Base-by-base conservation (phyloP, 1,139 yeast genomes). In the Eremothecium sinecaudum region DNA sequence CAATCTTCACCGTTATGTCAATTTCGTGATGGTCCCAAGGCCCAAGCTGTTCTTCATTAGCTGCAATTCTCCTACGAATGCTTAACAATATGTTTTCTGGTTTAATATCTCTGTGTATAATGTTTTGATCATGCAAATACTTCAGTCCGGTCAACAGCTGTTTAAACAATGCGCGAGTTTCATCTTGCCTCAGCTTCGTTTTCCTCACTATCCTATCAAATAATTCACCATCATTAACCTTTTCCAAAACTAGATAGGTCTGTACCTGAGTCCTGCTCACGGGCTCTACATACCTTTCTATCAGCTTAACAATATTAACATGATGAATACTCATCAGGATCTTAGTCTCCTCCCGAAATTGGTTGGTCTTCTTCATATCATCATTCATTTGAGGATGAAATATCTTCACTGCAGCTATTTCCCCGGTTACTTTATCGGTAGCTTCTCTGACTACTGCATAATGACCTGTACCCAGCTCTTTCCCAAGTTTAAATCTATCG, bases 361-460 rank as follows among this genome's bases (percentile, higher is more conserved):
- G 75, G 31, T 53, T 58, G 8, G 61, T 52, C 26, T 62, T 60
- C 41, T 63, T 65, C 5, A 62, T 61, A 40, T 70, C 75, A 39
- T 72, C 74, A 24, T 62, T 62, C 41, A 67, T 69, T 39, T 74
- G 75, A 0, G 86, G 83, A 50, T 79, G 80, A 52, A 79, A 79
- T n/a, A 79, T 75, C 50, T 79, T 79, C 3, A 79, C 82, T 0
- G 90, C 90, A 26, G 75, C 79, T 2, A 68, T 57, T 37, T 69
- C 69, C 0, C 83, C 83, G 0, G 76, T 67, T 11, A 59, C 54
- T 43, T 75, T 68, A 43, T 72, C 67, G 15, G 67, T 62, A 2
- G 84, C 84, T 43, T 78, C 83, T 50, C 73, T 76, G 2, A 80
- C 92, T 13, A 75, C 73, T 1, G 90, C 90, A 52, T 79, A 80